These are phyloP conservation scores for Begonia masoniana DNA, from an alignment of 306 rosid genomes.

Conservation along the genomic window DNA sequence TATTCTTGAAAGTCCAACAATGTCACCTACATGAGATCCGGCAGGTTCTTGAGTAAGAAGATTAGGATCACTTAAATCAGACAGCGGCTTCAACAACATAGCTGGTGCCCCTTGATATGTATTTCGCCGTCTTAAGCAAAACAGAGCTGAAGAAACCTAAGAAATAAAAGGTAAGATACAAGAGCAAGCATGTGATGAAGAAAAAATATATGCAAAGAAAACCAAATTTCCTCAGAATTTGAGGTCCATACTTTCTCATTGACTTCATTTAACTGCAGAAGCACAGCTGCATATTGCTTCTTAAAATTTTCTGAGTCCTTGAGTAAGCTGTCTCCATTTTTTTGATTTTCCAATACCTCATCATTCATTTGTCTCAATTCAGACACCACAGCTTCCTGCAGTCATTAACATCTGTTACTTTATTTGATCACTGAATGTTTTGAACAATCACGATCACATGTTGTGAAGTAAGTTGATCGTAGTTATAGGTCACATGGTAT, in stretches of 20 bases:
- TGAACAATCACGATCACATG: too few species aligned
- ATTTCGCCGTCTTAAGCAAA: conserved; percentile 78
- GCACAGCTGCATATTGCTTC: conserved; percentile 75
- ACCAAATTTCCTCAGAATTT: background rate
- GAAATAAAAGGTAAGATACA: conserved; percentile 15
- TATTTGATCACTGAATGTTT: too few species aligned
- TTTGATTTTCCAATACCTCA: conserved; percentile 52
- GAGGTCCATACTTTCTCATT: conserved; percentile 56
- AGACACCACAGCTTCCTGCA: conserved; percentile 62
- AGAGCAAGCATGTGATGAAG: conserved; percentile 7
- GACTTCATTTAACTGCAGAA: conserved; percentile 64
- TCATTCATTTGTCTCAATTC: conserved; percentile 80
- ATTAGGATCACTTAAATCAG: conserved; percentile 38
- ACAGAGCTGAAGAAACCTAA: conserved; percentile 80
- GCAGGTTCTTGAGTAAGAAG: conserved; percentile 39
- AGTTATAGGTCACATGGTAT: background rate
- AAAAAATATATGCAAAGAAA: conserved; percentile 8
- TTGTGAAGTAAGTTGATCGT: too few species aligned
- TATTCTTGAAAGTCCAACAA: conserved; percentile 71
- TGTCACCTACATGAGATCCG: conserved; percentile 57
- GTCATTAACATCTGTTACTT: too few species aligned
- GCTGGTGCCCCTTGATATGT: conserved; percentile 56
- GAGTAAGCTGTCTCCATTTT: conserved; percentile 44
- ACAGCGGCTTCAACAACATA: conserved; percentile 33
- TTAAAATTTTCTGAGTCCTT: conserved; percentile 67